These are phyloP conservation scores for Spinellus fusiger DNA, from an alignment of 192 early-diverging fungal genomes.

Conservation along the genomic window DNA sequence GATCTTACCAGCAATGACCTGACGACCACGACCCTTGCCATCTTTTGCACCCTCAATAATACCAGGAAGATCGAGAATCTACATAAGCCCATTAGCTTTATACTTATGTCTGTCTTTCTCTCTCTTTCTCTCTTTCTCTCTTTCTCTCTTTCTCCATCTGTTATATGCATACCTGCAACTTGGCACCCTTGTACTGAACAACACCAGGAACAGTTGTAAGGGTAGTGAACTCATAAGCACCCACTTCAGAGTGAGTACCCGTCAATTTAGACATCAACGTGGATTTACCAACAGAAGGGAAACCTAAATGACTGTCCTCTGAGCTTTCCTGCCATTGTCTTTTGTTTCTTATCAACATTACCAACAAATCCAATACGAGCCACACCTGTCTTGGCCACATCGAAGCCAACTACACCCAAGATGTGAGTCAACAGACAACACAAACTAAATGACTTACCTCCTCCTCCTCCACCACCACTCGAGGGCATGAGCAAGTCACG, in stretches of 20 bases:
- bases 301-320: slow-evolving; percentile 43
- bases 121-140: neutral
- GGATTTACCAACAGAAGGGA: slow-evolving; percentile 97
- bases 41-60: slow-evolving; percentile 99
- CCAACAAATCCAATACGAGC: slow-evolving; percentile 93
- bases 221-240: slow-evolving; percentile 98
- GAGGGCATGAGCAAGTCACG: slow-evolving; percentile 89
- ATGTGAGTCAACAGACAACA: neutral
- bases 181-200: slow-evolving; percentile 93
- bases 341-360: neutral
- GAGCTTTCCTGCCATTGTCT: neutral
- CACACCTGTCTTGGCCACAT: slow-evolving; percentile 98
- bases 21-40: slow-evolving; percentile 96
- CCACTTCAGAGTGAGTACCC: slow-evolving; percentile 93
- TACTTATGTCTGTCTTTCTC: neutral
- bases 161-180: slow-evolving; percentile 63
- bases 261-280: slow-evolving; percentile 97
- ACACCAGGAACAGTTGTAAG: slow-evolving; percentile 97
- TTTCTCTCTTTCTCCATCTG: neutral
- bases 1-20: slow-evolving; percentile 31
- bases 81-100: neutral
- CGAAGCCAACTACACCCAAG: slow-evolving; percentile 72
- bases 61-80: slow-evolving; percentile 94
- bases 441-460: slow-evolving; percentile 50
- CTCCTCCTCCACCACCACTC: slow-evolving; percentile 79